Evolutionary conservation across 202 grass and related monocot species (phyloP), one percentile per base, ranked within the genome.

Genomic region (Carex sylvatica): DNA sequence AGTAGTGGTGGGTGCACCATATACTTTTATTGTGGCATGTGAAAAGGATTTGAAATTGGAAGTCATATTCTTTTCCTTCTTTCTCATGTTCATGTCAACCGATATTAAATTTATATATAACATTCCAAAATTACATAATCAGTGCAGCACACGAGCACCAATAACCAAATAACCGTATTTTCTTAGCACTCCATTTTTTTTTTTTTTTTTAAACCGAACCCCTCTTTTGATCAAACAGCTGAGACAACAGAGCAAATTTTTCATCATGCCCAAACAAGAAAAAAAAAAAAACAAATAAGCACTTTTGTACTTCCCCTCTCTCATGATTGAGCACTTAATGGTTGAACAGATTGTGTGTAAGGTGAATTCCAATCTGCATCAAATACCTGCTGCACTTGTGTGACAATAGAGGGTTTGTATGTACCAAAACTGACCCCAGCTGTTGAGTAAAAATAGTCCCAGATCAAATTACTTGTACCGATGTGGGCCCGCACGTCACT

Each of bases 401-500:
- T 51, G 3, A 95, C 90, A 30, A 93, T 87, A 85, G 86, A 84
- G 5, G 88, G 85, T 46, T 83, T 56, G 52, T 91, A 93, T 5
- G 90, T 95, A 5, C 95, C 95, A 4, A 95, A 98, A 91, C 92
- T 98, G 31, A 93, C 95, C 5, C 95, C 95, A 0, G 90, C 87
- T 1, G 95, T 98, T 16, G 92, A 90, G 65, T 95, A 93, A 83
- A 98, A 98, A 88, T 98, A 98, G 70, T 93, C 92, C 95, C 95
- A 98, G 78, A 95, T 87, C 18, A 93, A 88, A 86, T 98, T 98
- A 85, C 87, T 95, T 60, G 95, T 95, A 58, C 92, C 95, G 0
- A 95, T 89, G 86, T 98, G 90, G 0, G 90, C 92, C 55, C 90
- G 84, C 49, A 49, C 62, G 35, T 95, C 84, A 40, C 90, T 95